Conservation (phyloP, 2,329 filamentous ascomycete genomes). For the Diplodia corticola region DNA sequence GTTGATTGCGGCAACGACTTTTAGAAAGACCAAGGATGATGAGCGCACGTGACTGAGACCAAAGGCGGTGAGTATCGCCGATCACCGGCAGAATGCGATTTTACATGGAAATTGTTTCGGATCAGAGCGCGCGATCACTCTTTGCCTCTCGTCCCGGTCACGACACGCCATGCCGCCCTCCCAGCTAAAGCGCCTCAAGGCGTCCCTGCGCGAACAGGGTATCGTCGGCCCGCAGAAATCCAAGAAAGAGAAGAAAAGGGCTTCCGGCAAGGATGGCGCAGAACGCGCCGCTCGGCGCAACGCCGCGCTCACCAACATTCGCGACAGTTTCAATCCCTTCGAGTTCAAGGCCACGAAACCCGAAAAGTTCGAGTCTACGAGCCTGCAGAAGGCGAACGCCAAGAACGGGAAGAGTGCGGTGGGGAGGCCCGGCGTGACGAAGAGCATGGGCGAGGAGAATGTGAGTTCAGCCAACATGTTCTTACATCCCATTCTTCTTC, state of each 20-base stretch:
- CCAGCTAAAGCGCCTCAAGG: conserved; percentile 93
- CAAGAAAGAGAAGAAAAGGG: conserved; percentile 86
- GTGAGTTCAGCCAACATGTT: conserved; percentile 46
- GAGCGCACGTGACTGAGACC: background rate
- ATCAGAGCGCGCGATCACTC: background rate
- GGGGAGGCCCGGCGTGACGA: conserved; percentile 79
- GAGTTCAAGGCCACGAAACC: conserved; percentile 81
- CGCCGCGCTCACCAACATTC: conserved; percentile 78
- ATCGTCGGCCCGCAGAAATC: conserved; percentile 89
- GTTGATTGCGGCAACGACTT: background rate
- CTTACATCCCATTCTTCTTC: too few species aligned
- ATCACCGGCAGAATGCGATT: conserved; percentile 5
- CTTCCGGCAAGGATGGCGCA: conserved; percentile 62
- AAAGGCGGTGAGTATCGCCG: conserved; percentile 1
- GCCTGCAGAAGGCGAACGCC: conserved; percentile 56
- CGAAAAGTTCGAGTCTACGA: conserved; percentile 83
- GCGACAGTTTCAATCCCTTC: conserved; percentile 97
- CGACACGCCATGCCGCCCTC: conserved; percentile 77
- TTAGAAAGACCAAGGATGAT: background rate
- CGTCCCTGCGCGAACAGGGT: conserved; percentile 84
- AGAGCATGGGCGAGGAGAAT: conserved; percentile 82
- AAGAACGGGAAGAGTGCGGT: conserved; percentile 59
- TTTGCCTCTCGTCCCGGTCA: too few species aligned
- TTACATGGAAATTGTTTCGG: conserved; percentile 11
- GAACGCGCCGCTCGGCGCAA: conserved; percentile 76